Conservation (phyloP, 139 green algal species). For the Chlamydomonas sp. region DNA sequence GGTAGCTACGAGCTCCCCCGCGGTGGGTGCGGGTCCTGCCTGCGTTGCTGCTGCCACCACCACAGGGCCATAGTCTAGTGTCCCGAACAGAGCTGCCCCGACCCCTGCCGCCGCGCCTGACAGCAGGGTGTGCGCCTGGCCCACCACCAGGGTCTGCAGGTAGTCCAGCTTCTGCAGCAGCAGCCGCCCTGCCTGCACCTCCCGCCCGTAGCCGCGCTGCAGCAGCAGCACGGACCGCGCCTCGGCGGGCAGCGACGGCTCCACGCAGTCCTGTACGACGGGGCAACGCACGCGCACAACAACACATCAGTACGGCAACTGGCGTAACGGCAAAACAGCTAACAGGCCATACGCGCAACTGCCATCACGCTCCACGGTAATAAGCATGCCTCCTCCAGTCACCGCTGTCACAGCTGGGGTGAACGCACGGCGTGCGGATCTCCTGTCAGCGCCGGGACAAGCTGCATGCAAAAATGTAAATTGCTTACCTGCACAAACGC, state of each 20-base stretch:
- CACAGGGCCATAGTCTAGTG: background rate
- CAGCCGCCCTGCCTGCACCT: constrained; percentile 38
- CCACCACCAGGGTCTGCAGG: constrained; percentile 30
- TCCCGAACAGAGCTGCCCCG: constrained; percentile 25
- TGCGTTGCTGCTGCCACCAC: background rate
- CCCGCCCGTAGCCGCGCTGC: constrained; percentile 8
- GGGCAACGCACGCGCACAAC: background rate
- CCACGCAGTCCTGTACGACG: constrained; percentile 16
- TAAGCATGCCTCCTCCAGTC: too few relatives aligned
- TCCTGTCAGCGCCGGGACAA: too few relatives aligned
- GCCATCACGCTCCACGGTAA: too few relatives aligned
- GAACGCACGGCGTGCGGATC: too few relatives aligned
- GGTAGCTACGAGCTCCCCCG: background rate
- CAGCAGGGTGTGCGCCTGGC: constrained; percentile 1
- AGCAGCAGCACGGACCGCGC: constrained; percentile 32
- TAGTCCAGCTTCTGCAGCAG: constrained; percentile 51
- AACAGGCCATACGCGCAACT: too few relatives aligned
- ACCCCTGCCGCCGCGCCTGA: background rate
- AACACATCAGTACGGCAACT: too few relatives aligned
- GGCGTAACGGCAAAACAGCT: too few relatives aligned
- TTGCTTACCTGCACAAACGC: constrained; percentile 14
- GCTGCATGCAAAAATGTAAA: background rate
- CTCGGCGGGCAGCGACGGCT: constrained; percentile 20
- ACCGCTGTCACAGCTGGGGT: too few relatives aligned
- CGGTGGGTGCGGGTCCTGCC: background rate